Base-by-base conservation (phyloP, 2,329 filamentous ascomycete species). In the Scortechinia acanthostroma region DNA sequence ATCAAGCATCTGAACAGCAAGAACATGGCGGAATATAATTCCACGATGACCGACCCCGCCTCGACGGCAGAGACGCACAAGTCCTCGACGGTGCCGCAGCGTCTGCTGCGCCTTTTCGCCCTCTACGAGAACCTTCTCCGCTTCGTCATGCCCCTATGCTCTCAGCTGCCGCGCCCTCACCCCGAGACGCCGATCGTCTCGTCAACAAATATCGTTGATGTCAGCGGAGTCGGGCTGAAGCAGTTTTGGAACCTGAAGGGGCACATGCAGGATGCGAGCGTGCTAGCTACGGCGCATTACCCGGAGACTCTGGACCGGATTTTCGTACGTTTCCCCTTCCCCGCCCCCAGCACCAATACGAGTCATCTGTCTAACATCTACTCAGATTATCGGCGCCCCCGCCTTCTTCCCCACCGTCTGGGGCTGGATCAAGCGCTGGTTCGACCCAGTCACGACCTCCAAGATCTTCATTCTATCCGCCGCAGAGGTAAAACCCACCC, bases 381-480 rank as follows among this genome's bases (percentile, higher is more conserved):
- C 16, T n/a, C 20, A 46, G 44, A 42, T 46, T 17, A 42, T 46
- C 33, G 44, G 44, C 3, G 44, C 44, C 14, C 44, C 44, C 10
- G 23, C 20, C 15, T 46, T 46, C 28, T 46, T 46, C 44, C 44
- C 44, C 15, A 46, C 44, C 2, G 42, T 46, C 21, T 46, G 44
- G 44, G 21, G 35, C 14, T 46, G 40, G 15, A 46, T 46, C 33
- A 46, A 37, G 16, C 21, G 21, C 15, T 46, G 44, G 44, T 46
- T 46, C 21, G 44, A 46, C 16, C 20, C 44, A 13, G 20, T 14
- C 19, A 46, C 44, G 2, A 46, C 44, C 13, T 43, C 16, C 16
- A 46, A 46, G 25, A 46, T 46, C 35, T 43, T 20, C 28, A 43
- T 46, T 28, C 37, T 46, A 4, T 43, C 44, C 16, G 16, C 35